Evolutionary conservation across 192 early-diverging fungal species (phyloP).

Genomic region (Backusella westeae): DNA sequence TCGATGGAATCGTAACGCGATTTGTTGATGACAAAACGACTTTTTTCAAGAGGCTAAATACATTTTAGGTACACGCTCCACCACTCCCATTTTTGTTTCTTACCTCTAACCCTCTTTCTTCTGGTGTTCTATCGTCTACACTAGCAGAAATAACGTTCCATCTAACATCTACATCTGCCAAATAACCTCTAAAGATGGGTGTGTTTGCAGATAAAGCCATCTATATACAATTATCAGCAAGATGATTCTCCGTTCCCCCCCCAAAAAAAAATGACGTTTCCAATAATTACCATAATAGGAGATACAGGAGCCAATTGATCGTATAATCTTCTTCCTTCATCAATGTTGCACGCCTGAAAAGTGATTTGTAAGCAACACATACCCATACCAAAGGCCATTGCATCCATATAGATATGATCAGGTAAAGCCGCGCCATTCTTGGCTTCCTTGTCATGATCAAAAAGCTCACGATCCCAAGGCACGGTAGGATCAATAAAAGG

Average conservation of each 20-base stretch:
- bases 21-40: slow-evolving; percentile 85
- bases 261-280: neutral
- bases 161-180: slow-evolving; percentile 94
- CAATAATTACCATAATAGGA: slow-evolving; percentile 75
- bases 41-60: slow-evolving; percentile 61
- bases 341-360: slow-evolving; percentile 91
- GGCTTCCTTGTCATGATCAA: slow-evolving; percentile 71
- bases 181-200: slow-evolving; percentile 91
- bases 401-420: slow-evolving; percentile 97
- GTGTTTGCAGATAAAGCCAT: slow-evolving; percentile 89
- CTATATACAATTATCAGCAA: slow-evolving; percentile 23
- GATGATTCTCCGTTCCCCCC: neutral
- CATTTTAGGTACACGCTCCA: neutral
- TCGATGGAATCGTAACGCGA: slow-evolving; percentile 96
- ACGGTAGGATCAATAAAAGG: slow-evolving; percentile 84
- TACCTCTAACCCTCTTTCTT: slow-evolving; percentile 85
- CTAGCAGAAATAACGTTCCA: slow-evolving; percentile 95
- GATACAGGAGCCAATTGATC: slow-evolving; percentile 91
- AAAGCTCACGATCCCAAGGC: slow-evolving; percentile 56
- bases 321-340: slow-evolving; percentile 89
- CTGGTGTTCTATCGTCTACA: slow-evolving; percentile 90
- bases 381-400: slow-evolving; percentile 99
- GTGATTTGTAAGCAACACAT: slow-evolving; percentile 98
- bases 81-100: neutral
- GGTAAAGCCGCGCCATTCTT: slow-evolving; percentile 77